A percentile compares a stretch with the other conserved stretches of the same genome.
These are phyloP conservation scores for Trichoderma atroviride DNA, from an alignment of 2,329 filamentous ascomycete genomes.

Conservation along the genomic window DNA sequence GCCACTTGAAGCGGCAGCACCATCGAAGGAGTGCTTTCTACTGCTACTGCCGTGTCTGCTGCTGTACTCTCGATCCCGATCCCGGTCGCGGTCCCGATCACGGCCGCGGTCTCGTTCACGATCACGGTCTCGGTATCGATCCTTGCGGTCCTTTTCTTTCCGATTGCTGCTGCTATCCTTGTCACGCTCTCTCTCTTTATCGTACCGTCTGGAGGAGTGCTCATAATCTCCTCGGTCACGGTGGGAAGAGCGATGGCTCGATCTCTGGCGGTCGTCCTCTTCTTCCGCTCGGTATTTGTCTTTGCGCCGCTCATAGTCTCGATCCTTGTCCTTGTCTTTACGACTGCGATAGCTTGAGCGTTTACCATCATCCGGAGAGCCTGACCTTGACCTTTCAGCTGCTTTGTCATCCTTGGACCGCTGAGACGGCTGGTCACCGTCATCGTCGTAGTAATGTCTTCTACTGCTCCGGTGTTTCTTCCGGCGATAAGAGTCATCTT, in stretches of 20 bases:
- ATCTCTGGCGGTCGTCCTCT: slow-evolving; percentile 48
- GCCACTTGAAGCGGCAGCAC: slow-evolving; percentile 34
- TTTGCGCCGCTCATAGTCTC: slow-evolving; percentile 45
- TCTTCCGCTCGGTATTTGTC: slow-evolving; percentile 50
- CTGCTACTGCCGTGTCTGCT: slow-evolving; percentile 41
- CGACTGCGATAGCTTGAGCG: slow-evolving; percentile 63
- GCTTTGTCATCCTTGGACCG: slow-evolving; percentile 46
- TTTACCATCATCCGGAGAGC: slow-evolving; percentile 62
- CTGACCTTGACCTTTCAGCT: slow-evolving; percentile 63
- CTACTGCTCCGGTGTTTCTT: slow-evolving; percentile 53
- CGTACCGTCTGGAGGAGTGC: slow-evolving; percentile 37
- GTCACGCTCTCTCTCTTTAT: slow-evolving; percentile 45
- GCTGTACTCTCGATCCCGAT: slow-evolving; percentile 40
- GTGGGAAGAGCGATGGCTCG: slow-evolving; percentile 47
- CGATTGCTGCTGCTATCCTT: slow-evolving; percentile 32
- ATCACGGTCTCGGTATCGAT: slow-evolving; percentile 43
- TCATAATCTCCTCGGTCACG: slow-evolving; percentile 47
- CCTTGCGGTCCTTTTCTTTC: slow-evolving; percentile 42
- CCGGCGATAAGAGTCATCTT: slow-evolving; percentile 52
- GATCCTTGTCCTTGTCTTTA: slow-evolving; percentile 55
- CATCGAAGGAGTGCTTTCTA: slow-evolving; percentile 36
- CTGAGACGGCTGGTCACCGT: slow-evolving; percentile 51
- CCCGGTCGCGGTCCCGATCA: slow-evolving; percentile 43
- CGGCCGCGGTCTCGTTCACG: slow-evolving; percentile 40
- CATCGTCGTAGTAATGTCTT: slow-evolving; percentile 45